Base-by-base conservation (phyloP, 1,284 basidiomycete species). In the Ustilago nuda region DNA sequence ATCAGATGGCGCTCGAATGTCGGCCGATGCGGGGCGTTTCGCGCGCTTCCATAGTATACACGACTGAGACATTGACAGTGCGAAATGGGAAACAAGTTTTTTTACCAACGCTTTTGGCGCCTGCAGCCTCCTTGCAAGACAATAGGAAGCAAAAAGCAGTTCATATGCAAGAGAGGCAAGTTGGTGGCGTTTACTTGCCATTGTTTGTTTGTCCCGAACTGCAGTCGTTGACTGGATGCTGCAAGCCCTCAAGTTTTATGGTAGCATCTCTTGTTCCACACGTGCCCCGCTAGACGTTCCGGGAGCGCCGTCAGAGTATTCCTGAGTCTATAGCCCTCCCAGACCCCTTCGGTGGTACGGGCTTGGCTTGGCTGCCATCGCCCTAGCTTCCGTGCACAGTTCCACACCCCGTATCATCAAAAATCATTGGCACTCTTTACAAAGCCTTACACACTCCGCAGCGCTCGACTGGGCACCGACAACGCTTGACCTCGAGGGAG, bases 151-250 rank as follows among this genome's bases (percentile, higher is more conserved):
- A 51, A 51, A 13, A 15, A 30, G 51, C 2, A 33, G 11, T 27
- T 27, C 11, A 37, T 32, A 35, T 37, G 51, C 51, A 33, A 17
- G n/a, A 53, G 32, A 23, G 17, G 51, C 51, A 36, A n/a, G 12
- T 36, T 19, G n/a, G 51, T 53, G 51, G 51, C 51, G 51, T 53
- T 53, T 37, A n/a, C 35, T 33, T 19, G 17, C 51, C n/a, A 53
- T 53, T 36, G 51, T 53, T 53, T 53, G 32, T 37, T 50, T 50
- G 48, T 50, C 51, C n/a, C 51, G 33, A 53, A 36, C n/a, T 17
- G 51, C 51, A 33, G 51, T n/a, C 1, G 11, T 53, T 23, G 27
- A 50, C 3, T 12, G 4, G 48, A 15, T 30, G 48, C 15, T 12
- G 12, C 48, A 12, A 50, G 27, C 6, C n/a, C 11, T 41, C 17